Evolutionary conservation across 169 alveolate genomes (phyloP).

Genomic region (Eimeria sp.): DNA sequence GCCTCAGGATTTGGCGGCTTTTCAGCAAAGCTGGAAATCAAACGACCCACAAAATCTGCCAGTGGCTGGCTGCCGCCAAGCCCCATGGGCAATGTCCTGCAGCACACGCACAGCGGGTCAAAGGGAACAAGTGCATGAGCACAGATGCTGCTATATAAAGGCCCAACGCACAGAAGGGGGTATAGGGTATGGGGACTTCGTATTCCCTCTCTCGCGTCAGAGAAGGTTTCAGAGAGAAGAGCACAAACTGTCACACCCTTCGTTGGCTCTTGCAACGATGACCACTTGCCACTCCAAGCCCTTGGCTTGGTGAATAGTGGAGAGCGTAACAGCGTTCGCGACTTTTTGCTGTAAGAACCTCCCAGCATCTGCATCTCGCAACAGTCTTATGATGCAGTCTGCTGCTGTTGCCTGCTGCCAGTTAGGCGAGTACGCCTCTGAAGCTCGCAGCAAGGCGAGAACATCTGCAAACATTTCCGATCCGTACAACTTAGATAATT

Average conservation of each 20-base stretch:
- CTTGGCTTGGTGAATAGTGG: slow-evolving; percentile 91
- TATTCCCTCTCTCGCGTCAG: not conserved
- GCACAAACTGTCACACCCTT: slow-evolving; percentile 22
- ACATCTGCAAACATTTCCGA: slow-evolving; percentile 59
- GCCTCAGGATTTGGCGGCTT: slow-evolving; percentile 48
- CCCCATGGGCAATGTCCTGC: slow-evolving; percentile 76
- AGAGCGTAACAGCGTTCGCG: slow-evolving; percentile 86
- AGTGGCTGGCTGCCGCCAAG: slow-evolving; percentile 65
- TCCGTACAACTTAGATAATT: slow-evolving; percentile 7
- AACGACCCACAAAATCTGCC: slow-evolving; percentile 58
- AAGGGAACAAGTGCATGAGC: not conserved
- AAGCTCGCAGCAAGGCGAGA: slow-evolving; percentile 74
- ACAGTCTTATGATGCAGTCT: slow-evolving; percentile 83
- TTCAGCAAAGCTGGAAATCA: slow-evolving; percentile 31
- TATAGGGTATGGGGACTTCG: not conserved
- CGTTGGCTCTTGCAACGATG: slow-evolving; percentile 86
- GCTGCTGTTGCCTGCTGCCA: slow-evolving; percentile 83
- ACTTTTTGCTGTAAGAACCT: slow-evolving; percentile 63
- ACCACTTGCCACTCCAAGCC: slow-evolving; percentile 92
- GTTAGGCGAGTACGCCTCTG: slow-evolving; percentile 84
- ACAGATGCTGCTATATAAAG: not conserved
- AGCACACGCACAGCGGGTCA: not conserved
- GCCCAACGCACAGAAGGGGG: not conserved
- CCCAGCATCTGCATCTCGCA: slow-evolving; percentile 84
- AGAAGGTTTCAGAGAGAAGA: not conserved